Evolutionary conservation across 768 basidiomycete genomes (phyloP).

Genomic region (Rhodocollybia butyracea): DNA sequence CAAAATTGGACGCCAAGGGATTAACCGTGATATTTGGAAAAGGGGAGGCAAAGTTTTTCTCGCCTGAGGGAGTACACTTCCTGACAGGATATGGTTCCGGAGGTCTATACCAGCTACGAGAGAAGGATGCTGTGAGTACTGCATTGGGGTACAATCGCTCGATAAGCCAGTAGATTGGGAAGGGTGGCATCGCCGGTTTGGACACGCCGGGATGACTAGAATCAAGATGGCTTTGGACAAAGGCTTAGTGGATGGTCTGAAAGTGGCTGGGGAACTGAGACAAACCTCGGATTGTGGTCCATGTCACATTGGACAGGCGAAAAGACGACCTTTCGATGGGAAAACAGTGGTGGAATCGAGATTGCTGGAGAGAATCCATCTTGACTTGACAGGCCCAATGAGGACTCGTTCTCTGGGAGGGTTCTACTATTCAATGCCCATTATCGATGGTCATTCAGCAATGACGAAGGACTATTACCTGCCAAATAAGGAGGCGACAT

Average conservation of each 20-base stretch:
- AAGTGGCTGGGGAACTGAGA: not conserved
- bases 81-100: not conserved
- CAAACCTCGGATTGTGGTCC: not conserved
- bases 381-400: conserved; percentile 1
- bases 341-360: not conserved
- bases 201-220: not conserved
- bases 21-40: conserved; percentile 13
- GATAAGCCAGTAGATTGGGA: conserved; percentile 15
- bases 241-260: not conserved
- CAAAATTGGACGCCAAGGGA: conserved; percentile 13
- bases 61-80: not conserved
- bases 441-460: not conserved
- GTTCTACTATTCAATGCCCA: not conserved
- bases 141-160: conserved; percentile 14
- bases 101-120: not conserved
- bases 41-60: not conserved
- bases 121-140: not conserved
- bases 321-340: not conserved
- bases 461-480: not conserved
- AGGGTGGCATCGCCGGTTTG: conserved; percentile 25
- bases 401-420: not conserved
- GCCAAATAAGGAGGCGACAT: not conserved
- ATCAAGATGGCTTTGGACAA: not conserved
- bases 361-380: not conserved
- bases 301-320: not conserved